Conservation (phyloP, 2,329 filamentous ascomycete genomes). For the Sporothrix curviconia region DNA sequence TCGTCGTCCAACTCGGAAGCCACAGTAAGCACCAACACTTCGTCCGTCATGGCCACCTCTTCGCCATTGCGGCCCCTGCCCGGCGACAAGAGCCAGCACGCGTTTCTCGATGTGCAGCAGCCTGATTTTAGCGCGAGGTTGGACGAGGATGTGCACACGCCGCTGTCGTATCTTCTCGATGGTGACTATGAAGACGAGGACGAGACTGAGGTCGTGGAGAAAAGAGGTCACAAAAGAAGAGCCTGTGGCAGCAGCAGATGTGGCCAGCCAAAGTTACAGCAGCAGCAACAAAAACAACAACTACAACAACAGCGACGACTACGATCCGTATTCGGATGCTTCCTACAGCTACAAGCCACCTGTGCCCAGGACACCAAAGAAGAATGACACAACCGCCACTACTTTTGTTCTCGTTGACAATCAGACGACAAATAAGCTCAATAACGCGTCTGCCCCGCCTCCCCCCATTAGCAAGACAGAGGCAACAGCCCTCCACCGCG, state of each 20-base stretch:
- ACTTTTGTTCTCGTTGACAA: not conserved
- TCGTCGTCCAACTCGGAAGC: conserved; percentile 31
- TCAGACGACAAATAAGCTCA: not conserved
- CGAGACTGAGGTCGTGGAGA: not conserved
- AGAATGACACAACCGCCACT: not conserved
- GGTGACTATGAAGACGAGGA: conserved; percentile 12
- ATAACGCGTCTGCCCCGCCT: not conserved
- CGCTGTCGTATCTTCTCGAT: conserved; percentile 18
- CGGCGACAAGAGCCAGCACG: not conserved
- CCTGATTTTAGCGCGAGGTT: not conserved
- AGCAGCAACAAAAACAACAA: not conserved
- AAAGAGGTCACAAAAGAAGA: not conserved
- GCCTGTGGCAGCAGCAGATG: not conserved
- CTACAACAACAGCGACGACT: not conserved
- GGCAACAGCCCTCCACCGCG: conserved; percentile 11
- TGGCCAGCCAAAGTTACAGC: not conserved
- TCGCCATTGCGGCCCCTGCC: conserved; percentile 5
- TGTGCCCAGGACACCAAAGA: not conserved
- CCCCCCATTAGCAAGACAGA: not conserved
- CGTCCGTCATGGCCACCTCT: conserved; percentile 28
- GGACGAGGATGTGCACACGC: conserved; percentile 10
- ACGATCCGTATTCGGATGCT: conserved; percentile 9
- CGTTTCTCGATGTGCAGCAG: not conserved
- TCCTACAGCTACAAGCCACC: conserved; percentile 7
- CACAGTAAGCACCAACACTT: conserved; percentile 31